Base-by-base conservation (phyloP, 306 rosid genomes). In the Rosa chinensis region DNA sequence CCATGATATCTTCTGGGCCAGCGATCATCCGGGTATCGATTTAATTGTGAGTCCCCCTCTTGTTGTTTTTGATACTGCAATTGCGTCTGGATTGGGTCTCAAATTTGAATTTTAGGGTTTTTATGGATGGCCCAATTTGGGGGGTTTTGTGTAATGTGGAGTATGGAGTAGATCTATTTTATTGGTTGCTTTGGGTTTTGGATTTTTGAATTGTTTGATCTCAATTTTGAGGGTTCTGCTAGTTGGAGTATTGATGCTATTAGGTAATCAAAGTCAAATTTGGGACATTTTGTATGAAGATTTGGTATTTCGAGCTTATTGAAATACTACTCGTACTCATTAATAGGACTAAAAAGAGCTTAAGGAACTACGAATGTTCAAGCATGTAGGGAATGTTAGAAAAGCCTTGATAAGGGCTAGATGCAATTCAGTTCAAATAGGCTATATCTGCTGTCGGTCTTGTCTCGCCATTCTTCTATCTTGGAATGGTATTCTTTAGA, bases 1-100 rank as follows among this genome's bases (percentile, higher is more conserved):
- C 75, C 98, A 93, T 74, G 99, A 91, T 21, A 96, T 96, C 78
- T 96, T 93, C 91, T 96, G 99, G 99, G 50, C 84, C 79, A 74
- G 91, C 55, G 99, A 96, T 91, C 99, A 96, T 82, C 98, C 99
- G 7, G 99, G 99, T 76, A 86, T 96, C 58, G 98, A 93, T 82
- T 86, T 96, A 75, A 84, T 89, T 74, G 99, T 96, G 44, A 83
- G 85, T 73, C 13, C 25, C 1, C 1, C 10, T n/a, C 9, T 20
- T 23, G 17, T 47, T 16, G 48, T 39, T 2, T n/a, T 14, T 18
- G 5, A 58, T 2, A 12, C 28, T 43, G 44, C 23, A 40, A 18
- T 81, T 81, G 21, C 20, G 11, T 59, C 66, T 13, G 32, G 10
- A 18, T 75, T 35, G 18, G 45, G 25, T n/a, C 1, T 14, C 21